Conservation (phyloP, 2,329 filamentous ascomycete species). For the Scleromitrula shiraiana region DNA sequence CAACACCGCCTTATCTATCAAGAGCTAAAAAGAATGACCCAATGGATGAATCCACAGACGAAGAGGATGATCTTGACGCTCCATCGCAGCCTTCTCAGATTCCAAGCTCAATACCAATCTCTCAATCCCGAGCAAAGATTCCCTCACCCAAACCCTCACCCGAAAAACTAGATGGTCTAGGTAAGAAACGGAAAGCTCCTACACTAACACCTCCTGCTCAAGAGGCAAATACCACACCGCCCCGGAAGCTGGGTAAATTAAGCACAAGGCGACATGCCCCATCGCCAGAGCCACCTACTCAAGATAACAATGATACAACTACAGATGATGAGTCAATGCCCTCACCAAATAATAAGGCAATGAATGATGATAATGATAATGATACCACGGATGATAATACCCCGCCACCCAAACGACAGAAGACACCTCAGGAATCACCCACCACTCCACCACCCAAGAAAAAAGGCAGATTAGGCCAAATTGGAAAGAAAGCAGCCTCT, state of each 20-base stretch:
- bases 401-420: not conserved
- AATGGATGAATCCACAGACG: constrained; percentile 18
- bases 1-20: constrained; percentile 20
- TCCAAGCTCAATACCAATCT: constrained; percentile 22
- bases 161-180: constrained; percentile 12
- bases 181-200: constrained; percentile 3
- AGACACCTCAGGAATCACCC: constrained; percentile 3
- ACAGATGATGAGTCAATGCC: constrained; percentile 8
- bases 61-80: constrained; percentile 25
- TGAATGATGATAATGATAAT: constrained; percentile 3
- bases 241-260: constrained; percentile 13
- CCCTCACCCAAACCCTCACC: not conserved
- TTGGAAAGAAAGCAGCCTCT: constrained; percentile 16
- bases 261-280: constrained; percentile 2
- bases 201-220: not conserved
- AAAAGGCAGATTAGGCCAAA: constrained; percentile 16
- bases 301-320: not conserved
- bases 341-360: not conserved
- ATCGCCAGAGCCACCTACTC: not conserved
- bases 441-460: constrained; percentile 2
- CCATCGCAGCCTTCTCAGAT: constrained; percentile 18
- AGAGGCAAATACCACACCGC: not conserved
- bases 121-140: constrained; percentile 8
- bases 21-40: constrained; percentile 1
- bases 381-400: constrained; percentile 11